These are phyloP conservation scores for Scleroderma bovista DNA, from an alignment of 768 basidiomycete species.

Conservation along the genomic window DNA sequence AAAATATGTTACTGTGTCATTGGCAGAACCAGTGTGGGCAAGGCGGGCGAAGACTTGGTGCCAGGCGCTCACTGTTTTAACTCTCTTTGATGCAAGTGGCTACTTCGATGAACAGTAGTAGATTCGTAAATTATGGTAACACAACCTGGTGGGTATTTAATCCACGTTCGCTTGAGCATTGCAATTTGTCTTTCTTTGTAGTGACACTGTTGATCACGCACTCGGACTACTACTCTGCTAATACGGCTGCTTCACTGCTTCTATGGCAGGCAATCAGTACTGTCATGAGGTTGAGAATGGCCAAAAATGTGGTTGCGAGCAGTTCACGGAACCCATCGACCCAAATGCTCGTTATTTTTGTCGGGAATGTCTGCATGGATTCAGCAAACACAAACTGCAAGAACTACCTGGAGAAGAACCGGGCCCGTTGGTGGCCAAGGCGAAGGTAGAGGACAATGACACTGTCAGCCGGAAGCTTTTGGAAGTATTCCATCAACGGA, in stretches of 20 bases:
- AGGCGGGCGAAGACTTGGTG: conserved; percentile 12
- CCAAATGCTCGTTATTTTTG: background rate
- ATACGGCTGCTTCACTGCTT: background rate
- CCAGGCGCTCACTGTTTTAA: conserved; percentile 7
- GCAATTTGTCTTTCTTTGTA: background rate
- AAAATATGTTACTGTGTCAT: conserved; percentile 6
- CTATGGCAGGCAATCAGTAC: no score
- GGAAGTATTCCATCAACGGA: background rate
- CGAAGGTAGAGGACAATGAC: background rate
- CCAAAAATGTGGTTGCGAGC: background rate
- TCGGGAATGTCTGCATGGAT: conserved; percentile 1
- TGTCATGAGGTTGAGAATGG: background rate
- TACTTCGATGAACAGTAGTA: background rate
- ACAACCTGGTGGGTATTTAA: background rate
- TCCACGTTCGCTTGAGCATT: no score
- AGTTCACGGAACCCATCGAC: background rate
- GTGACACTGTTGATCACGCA: background rate
- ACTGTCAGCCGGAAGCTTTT: background rate
- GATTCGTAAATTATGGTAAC: background rate
- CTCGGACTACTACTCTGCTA: background rate
- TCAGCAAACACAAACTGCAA: conserved; percentile 1
- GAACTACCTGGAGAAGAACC: background rate
- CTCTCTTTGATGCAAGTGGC: background rate
- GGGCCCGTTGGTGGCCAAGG: background rate
- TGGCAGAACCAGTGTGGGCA: conserved; percentile 11